Evolutionary conservation across 305 asterid species (phyloP), one percentile per base, ranked within the genome.

Genomic region (Fraxinus baroniana): DNA sequence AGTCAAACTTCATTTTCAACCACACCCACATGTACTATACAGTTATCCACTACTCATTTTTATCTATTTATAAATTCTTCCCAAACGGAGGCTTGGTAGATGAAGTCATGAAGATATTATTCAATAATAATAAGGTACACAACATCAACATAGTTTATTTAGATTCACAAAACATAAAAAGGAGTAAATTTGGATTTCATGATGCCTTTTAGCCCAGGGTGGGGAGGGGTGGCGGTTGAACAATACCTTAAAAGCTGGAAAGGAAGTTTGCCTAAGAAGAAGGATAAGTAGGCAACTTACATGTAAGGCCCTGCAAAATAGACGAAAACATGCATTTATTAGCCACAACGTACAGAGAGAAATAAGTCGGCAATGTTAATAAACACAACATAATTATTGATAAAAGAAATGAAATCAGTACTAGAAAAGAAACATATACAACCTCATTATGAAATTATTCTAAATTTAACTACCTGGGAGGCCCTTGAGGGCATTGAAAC

Each of bases 401-500:
- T 15, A 39, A 39, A 39, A 68, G 22, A 57, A 57, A 57, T 57
- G 68, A 18, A 49, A 57, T 44, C 22, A 6, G 2, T n/a, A 76
- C 1, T 82, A 52, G 0, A 22, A 66, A 18, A 8, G 0, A 30
- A 44, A 15, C 64, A 15, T 52, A 1, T 7, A 17, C 28, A 32
- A 30, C 22, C 37, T 13, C 20, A 30, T 3, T 70, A 70, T 12
- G 9, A 70, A 70, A 70, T 70, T 18, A 70, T 76, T 20, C 74
- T 24, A 13, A 37, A 86, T 60, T 64, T 24, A 62, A 74, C 84
- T 91, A 94, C 98, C 98, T 73, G 99, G 99, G 28, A 96, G 91
- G 83, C 95, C 99, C 91, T 93, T 88, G 70, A 96, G 95, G 76
- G 98, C 96, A 82, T 93, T 94, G 93, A 94, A 96, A 84, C 98